A percentile compares a stretch with the other conserved stretches of the same genome.
These are phyloP conservation scores for Neodidymelliopsis sp. DNA, from an alignment of 2,329 filamentous ascomycete genomes.

Conservation along the genomic window DNA sequence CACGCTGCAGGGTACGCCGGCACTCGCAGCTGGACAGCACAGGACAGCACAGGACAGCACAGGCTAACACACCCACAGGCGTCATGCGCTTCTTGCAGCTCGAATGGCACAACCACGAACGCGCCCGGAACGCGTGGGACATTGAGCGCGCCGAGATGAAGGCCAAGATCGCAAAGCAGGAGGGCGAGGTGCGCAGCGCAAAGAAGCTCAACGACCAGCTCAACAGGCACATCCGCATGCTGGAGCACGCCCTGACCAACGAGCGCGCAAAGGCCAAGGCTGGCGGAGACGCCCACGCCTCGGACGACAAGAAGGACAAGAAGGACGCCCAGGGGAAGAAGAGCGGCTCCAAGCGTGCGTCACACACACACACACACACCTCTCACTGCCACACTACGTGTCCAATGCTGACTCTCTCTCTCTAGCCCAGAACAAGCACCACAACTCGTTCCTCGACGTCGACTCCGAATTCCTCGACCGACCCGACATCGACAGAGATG, in stretches of 20 bases:
- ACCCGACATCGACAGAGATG: conserved; percentile 63
- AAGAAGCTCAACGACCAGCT: conserved; percentile 89
- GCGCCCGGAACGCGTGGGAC: conserved; percentile 97
- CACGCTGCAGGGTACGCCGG: conserved; percentile 69
- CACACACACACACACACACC: conserved; percentile 39
- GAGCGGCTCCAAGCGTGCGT: conserved; percentile 31
- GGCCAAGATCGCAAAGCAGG: conserved; percentile 90
- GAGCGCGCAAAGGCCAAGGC: conserved; percentile 75
- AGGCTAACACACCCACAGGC: conserved; percentile 60
- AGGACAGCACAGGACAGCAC: conserved; percentile 6
- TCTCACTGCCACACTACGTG: neutral
- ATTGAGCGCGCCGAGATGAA: conserved; percentile 99
- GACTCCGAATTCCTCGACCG: conserved; percentile 52
- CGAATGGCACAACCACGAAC: conserved; percentile 98
- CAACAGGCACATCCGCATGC: conserved; percentile 86
- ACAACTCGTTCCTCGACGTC: conserved; percentile 61
- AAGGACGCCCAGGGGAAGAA: conserved; percentile 46
- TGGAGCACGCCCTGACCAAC: conserved; percentile 86
- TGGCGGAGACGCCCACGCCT: conserved; percentile 58
- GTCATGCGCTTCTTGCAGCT: conserved; percentile 99
- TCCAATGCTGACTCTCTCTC: conserved; percentile 31
- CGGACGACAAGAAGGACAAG: conserved; percentile 51
- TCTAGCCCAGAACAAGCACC: conserved; percentile 56
- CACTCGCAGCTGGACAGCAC: conserved; percentile 1
- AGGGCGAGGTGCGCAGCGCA: conserved; percentile 85